Evolutionary conservation across 1,284 basidiomycete genomes (phyloP), one percentile per base, ranked within the genome.

Genomic region (Ceratobasidium sp.): DNA sequence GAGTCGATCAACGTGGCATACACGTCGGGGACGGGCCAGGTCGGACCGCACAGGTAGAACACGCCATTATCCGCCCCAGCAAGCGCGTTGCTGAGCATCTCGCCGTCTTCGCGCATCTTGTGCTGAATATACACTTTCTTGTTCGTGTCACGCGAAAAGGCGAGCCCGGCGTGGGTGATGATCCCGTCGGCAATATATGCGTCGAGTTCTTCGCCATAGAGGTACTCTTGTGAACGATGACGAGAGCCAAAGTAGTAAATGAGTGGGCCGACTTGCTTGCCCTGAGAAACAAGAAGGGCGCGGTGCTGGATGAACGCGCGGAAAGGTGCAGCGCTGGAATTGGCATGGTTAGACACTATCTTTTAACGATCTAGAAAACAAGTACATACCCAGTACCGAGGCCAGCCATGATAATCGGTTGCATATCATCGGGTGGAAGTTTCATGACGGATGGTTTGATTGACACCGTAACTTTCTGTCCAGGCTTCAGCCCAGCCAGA

Each of bases 361-460:
- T 23, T 28, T 41, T 14, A 21, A 30, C 70, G 36, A 46, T 14
- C 45, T 10, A 26, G 32, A 34, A 10, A 45, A 16, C 6, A 9
- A 43, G 16, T 16, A 76, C 79, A 74, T 73, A 81, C 80, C 96
- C 97, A 0, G 97, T 99, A 72, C 97, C 97, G 52, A 99, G 90
- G 79, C 97, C 97, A 60, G 97, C 96, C 93, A 99, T 96, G 83
- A 99, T 97, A 82, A 99, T 87, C 58, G 97, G 97, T 80, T 97
- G 95, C 73, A 85, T 86, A 79, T 90, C 85, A 79, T 89, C 85
- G 3, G 92, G 91, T 72, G 97, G 97, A 10, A 97, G 85, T 92
- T 98, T 99, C 97, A 99, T 99, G 59, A 99, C 97, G 78, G 94
- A 97, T 26, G 97, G 97, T 83, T 98, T 98, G 83, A 99, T 92